A percentile compares a stretch with the other conserved stretches of the same genome.
These are phyloP conservation scores for Digitaria exilis DNA, from an alignment of 202 grass and related monocot species.

Conservation along the genomic window DNA sequence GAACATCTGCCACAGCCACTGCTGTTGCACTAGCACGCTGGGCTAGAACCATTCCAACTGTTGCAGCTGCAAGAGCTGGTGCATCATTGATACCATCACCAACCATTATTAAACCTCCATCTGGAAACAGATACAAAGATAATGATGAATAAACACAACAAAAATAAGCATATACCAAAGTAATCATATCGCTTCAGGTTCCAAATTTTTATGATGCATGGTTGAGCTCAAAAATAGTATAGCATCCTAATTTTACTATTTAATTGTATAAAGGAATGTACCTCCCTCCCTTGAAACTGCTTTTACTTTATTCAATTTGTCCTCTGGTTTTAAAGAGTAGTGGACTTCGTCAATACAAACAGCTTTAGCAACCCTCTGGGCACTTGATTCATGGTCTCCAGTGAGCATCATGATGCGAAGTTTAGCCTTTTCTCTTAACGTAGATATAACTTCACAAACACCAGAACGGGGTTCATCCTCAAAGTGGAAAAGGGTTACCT, in stretches of 20 bases:
- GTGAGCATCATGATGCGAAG: constrained; percentile 97
- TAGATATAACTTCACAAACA: constrained; percentile 88
- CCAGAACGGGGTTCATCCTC: constrained; percentile 82
- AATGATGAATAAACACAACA: constrained; percentile 15
- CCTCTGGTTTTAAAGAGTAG: constrained; percentile 87
- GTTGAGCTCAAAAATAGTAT: not conserved
- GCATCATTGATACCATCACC: constrained; percentile 99
- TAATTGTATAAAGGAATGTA: constrained; percentile 28
- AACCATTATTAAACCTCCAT: constrained; percentile 96
- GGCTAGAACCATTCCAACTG: constrained; percentile 90
- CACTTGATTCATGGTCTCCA: constrained; percentile 96
- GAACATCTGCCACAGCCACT: constrained; percentile 86
- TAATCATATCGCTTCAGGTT: constrained; percentile 11
- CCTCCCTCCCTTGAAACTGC: constrained; percentile 82
- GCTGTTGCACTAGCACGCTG: constrained; percentile 93
- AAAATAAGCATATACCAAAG: not conserved
- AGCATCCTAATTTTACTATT: not conserved
- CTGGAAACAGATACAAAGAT: constrained; percentile 44
- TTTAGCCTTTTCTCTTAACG: constrained; percentile 77
- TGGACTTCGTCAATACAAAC: constrained; percentile 87
- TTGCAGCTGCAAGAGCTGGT: constrained; percentile 91
- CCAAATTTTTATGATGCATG: not conserved
- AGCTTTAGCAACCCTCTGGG: constrained; percentile 80
- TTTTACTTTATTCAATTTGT: constrained; percentile 97
- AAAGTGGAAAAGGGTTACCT: constrained; percentile 98